These are phyloP conservation scores for Sisymbrium irio DNA, from an alignment of 345 rosid genomes.

Conservation along the genomic window DNA sequence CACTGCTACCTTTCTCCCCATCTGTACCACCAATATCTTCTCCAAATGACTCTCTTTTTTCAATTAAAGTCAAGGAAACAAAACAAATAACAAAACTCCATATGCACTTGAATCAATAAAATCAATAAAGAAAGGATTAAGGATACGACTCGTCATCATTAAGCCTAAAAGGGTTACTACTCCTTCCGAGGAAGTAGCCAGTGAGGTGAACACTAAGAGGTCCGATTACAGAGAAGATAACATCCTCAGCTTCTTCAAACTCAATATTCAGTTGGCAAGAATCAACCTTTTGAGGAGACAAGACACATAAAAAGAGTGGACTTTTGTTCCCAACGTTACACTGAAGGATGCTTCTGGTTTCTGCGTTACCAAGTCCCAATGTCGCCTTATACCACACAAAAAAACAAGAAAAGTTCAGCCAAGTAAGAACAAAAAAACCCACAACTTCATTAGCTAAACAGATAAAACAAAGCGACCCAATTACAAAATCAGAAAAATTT, in stretches of 20 bases:
- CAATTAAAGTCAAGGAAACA: conserved; percentile 21
- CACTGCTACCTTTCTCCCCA: conserved; percentile 49
- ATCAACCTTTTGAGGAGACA: conserved; percentile 53
- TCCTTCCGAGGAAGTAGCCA: conserved; percentile 50
- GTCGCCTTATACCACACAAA: conserved; percentile 67
- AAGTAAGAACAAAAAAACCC: not conserved
- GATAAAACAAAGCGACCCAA: not conserved
- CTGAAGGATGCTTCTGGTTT: conserved; percentile 49
- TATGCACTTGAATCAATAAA: not conserved
- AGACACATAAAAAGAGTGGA: conserved; percentile 57
- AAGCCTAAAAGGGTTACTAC: not conserved
- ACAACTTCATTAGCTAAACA: not conserved
- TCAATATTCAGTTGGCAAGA: conserved; percentile 62
- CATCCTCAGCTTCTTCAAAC: conserved; percentile 71
- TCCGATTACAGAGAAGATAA: conserved; percentile 70
- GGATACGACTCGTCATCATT: conserved; percentile 67
- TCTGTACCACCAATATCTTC: conserved; percentile 65
- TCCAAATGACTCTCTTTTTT: conserved; percentile 55
- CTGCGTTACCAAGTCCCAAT: conserved; percentile 48
- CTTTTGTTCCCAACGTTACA: conserved; percentile 67
- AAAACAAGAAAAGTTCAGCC: conserved; percentile 27
- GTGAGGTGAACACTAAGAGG: conserved; percentile 66
- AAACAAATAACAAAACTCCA: not conserved
- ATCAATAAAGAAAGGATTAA: conserved; percentile 17
- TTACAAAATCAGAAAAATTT: not conserved